Evolutionary conservation across 352 stramenopile species (phyloP), one percentile per base, ranked within the genome.

Genomic region (Phytophthora boehmeriae): DNA sequence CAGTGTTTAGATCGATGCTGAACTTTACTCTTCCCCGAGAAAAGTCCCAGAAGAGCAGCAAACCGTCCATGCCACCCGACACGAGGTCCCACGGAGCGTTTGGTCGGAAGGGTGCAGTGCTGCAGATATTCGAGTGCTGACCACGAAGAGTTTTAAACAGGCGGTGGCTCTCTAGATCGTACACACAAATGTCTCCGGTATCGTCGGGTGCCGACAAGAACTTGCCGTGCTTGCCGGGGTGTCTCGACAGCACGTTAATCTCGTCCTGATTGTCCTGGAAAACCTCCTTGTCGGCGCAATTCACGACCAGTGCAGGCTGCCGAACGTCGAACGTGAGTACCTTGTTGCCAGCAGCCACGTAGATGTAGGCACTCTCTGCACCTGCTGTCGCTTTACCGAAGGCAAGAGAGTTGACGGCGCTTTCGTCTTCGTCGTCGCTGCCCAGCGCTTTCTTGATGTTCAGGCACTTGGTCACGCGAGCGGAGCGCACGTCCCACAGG

Each of bases 41-140:
- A 62, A 93, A 85, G 50, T 93, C 84, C 84, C 84, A 93, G 66
- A 91, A 93, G 38, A 85, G 59, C 23, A 93, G 54, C 25, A 84
- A 46, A 35, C 84, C 81, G 47, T 93, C 84, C 63, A 91, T 78
- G 17, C 81, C 84, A 11, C 81, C 79, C 1, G 84, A 90, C 20
- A 91, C 80, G 8, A 93, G 63, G 53, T 93, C 84, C 78, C 83
- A 93, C 19, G 81, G 74, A 48, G 76, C 77, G 35, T 88, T 86
- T 11, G 84, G 81, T 35, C 81, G 84, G 52, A 93, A 93, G 20
- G 70, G 75, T 36, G 84, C 84, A 11, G 47, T 56, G 59, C 81
- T 90, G 60, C 81, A 91, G 46, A 93, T 78, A 47, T 91, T 93
- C 10, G 54, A 59, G 60, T 93, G 84, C 54, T 91, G 81, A 14